Base-by-base conservation (phyloP, 2,329 filamentous ascomycete species). In the Pleomassaria siparia region DNA sequence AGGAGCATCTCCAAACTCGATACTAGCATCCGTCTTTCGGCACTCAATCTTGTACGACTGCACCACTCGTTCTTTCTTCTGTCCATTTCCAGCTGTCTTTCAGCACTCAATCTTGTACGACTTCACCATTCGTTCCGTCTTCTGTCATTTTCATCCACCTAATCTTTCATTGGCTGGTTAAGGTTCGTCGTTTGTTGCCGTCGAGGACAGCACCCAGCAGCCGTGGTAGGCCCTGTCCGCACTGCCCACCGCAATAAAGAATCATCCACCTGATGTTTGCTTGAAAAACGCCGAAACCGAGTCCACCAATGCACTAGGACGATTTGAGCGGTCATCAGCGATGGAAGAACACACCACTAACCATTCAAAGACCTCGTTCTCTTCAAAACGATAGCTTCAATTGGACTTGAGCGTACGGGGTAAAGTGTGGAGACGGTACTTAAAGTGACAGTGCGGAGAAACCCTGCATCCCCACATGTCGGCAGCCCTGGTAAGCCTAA, bases 401-500 rank as follows among this genome's bases (percentile, higher is more conserved):
- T 37, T 37, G 20, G 12, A 13, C n/a, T 13, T 22, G 12, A 4
- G 20, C 9, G 13, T 7, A 21, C n/a, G 28, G 40, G 16, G 25
- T 42, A 15, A 21, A 32, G 37, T 29, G 37, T 28, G 24, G 24
- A 21, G 24, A 21, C 40, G 26, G 40, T 22, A 42, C 40, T 30
- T 42, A 22, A 8, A 32, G 36, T 25, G 20, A 29, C 39, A 37
- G 24, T 54, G 49, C 47, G 54, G 54, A 49, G 54, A 55, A 57
- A 21, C 51, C 54, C 40, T 50, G 54, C 30, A 42, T 44, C 50
- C 51, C 51, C 54, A 47, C 44, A 51, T 46, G 24, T 30, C 39
- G 28, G 44, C 29, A 46, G 33, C 40, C 28, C 33, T 39, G 36
- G 51, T 52, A 42, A 50, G 49, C 46, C 49, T 52, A 50, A 51